Base-by-base conservation (phyloP, 371 early-diverging fungal genomes). In the Mortierella sp. region DNA sequence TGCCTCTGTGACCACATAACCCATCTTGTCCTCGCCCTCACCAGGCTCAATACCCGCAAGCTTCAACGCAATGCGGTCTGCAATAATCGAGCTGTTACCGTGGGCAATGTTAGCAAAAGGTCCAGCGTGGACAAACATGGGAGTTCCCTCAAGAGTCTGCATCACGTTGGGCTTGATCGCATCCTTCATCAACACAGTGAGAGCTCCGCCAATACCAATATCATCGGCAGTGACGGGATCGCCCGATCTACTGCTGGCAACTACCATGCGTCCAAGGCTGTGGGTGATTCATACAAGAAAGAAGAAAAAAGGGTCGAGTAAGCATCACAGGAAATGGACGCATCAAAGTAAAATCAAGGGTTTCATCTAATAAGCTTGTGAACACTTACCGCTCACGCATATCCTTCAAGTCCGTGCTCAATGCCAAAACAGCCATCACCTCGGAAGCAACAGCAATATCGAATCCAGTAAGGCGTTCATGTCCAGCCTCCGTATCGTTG, bases 101-200 rank as follows among this genome's bases (percentile, higher is more conserved):
- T 96, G 97, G 9, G 98, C 98, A 84, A 98, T 97, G 87, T 98
- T 98, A 79, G 98, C 98, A 74, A 98, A 98, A 4, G 98, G 98
- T 30, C 98, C 98, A 23, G 98, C 98, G 72, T 98, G 98, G 9
- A 98, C 97, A 85, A 98, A 92, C 45, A 97, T 97, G 11, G 98
- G 98, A 14, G 97, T 97, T 29, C 98, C 98, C 84, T 98, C 98
- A 15, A 98, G 86, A 0, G 98, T 97, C 83, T 98, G 98, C 98
- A 98, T 97, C 80, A 98, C 84, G 62, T 95, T 98, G 19, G 98
- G 98, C 84, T 94, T 96, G 83, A 98, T 95, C 45, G 98, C 97
- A 75, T 98, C 98, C 86, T 95, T 96, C 97, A 98, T 96, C 65
- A 98, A 87, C 26, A 97, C 98, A 7, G 98, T 92, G 72, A 98